Evolutionary conservation across 345 rosid species (phyloP).

Genomic region (Eucalyptus curtisii): DNA sequence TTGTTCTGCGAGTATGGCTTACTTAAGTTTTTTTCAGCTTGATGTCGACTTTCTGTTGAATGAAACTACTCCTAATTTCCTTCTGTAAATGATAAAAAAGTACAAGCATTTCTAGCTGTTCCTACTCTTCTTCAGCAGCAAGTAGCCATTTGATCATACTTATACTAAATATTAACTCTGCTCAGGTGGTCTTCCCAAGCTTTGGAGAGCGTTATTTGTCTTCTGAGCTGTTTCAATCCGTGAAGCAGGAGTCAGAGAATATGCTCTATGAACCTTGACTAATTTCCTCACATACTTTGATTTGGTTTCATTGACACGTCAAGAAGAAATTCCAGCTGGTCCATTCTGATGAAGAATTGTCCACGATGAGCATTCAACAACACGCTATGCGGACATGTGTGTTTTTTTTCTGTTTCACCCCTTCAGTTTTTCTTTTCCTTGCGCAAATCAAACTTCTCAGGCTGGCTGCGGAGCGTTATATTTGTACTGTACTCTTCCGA

Average conservation of each 20-base stretch:
- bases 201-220: slow-evolving; percentile 32
- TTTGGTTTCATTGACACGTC: not conserved
- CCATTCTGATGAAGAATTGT: not conserved
- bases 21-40: not conserved
- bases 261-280: slow-evolving; percentile 6
- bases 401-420: not conserved
- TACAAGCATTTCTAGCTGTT: not conserved
- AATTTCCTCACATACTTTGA: not conserved
- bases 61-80: not conserved
- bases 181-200: slow-evolving; percentile 14
- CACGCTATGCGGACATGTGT: not conserved
- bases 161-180: not conserved
- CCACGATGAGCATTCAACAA: not conserved
- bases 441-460: not conserved
- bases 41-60: not conserved
- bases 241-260: slow-evolving; percentile 16
- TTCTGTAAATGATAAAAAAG: not conserved
- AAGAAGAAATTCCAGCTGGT: not conserved
- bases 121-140: not conserved
- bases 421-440: not conserved
- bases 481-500: not conserved
- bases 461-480: not conserved
- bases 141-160: not conserved
- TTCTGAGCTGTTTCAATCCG: slow-evolving; percentile 13
- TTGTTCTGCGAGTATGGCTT: not conserved